Evolutionary conservation across 108 stramenopile species (phyloP).

Genomic region (Skeletonema potamos): DNA sequence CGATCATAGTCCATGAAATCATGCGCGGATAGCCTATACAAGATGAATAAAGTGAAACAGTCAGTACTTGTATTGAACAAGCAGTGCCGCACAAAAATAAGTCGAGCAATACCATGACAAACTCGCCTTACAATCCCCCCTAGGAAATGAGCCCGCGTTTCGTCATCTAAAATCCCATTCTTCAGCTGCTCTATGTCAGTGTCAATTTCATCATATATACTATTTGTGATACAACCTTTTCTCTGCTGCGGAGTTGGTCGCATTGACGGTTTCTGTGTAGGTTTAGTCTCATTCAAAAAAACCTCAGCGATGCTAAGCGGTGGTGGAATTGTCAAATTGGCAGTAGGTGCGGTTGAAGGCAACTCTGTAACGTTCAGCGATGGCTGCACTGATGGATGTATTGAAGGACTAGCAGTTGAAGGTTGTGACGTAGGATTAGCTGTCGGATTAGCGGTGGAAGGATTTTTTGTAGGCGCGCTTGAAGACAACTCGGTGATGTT

Average conservation of each 20-base stretch:
- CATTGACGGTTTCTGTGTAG: not conserved
- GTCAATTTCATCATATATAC: conserved; percentile 20
- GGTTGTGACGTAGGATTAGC: not conserved
- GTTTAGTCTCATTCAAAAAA: not conserved
- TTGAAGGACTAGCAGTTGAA: not conserved
- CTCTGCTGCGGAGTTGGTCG: not conserved
- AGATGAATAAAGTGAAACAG: no score
- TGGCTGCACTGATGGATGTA: not conserved
- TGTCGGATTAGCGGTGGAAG: not conserved
- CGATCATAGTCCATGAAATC: conserved; percentile 49
- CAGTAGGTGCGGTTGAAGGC: no score
- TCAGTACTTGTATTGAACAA: no score
- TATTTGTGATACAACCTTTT: conserved; percentile 13
- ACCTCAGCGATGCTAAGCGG: not conserved
- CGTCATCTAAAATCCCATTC: conserved; percentile 18
- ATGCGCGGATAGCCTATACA: conserved; percentile 33
- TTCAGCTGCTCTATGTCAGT: conserved; percentile 19
- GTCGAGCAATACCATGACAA: no score
- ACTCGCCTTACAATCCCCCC: conserved; percentile 31
- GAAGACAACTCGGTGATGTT: no score
- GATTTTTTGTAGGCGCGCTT: no score
- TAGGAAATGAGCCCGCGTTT: conserved; percentile 26
- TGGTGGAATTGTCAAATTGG: not conserved
- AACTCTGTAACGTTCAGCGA: not conserved
- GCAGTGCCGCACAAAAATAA: no score